Evolutionary conservation across 371 early-diverging fungal genomes (phyloP).

Genomic region (Zychaea mexicana): DNA sequence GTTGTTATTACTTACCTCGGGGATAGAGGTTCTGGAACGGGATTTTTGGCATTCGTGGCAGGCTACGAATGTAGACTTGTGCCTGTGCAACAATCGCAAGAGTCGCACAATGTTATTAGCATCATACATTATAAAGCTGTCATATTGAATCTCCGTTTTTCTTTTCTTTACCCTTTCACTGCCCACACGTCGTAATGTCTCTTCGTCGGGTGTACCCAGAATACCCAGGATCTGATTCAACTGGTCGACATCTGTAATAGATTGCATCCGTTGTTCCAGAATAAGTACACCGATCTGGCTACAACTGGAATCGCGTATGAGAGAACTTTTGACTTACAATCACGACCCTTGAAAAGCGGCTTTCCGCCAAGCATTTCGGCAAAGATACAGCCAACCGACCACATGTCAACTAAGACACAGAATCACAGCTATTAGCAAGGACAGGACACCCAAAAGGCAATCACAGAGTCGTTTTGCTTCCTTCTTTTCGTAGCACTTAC

Average conservation of each 20-base stretch:
- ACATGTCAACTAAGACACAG: slow-evolving; percentile 81
- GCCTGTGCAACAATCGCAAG: slow-evolving; percentile 60
- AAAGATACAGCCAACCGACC: slow-evolving; percentile 98
- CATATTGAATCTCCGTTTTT: slow-evolving; percentile 33
- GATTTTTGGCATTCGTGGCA: slow-evolving; percentile 88
- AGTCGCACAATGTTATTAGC: slow-evolving; percentile 1
- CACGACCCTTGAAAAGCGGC: slow-evolving; percentile 89
- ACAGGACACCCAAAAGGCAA: no score
- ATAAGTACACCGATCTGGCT: no score
- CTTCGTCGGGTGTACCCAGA: slow-evolving; percentile 97
- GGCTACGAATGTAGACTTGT: slow-evolving; percentile 91
- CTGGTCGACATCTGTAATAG: slow-evolving; percentile 87
- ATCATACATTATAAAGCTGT: background rate
- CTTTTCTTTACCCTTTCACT: slow-evolving; percentile 77
- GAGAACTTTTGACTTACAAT: slow-evolving; percentile 62
- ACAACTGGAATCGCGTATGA: no score
- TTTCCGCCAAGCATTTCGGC: slow-evolving; percentile 94
- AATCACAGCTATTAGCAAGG: background rate
- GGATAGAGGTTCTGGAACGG: slow-evolving; percentile 87
- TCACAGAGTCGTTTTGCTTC: background rate
- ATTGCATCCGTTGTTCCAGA: background rate
- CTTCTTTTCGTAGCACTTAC: slow-evolving; percentile 51
- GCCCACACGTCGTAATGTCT: slow-evolving; percentile 82
- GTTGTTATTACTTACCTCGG: slow-evolving; percentile 28
- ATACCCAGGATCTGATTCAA: slow-evolving; percentile 96